phyloP scores from a whole-genome alignment of 1,284 basidiomycete species.

The Leccinum griseonigrum region DNA sequence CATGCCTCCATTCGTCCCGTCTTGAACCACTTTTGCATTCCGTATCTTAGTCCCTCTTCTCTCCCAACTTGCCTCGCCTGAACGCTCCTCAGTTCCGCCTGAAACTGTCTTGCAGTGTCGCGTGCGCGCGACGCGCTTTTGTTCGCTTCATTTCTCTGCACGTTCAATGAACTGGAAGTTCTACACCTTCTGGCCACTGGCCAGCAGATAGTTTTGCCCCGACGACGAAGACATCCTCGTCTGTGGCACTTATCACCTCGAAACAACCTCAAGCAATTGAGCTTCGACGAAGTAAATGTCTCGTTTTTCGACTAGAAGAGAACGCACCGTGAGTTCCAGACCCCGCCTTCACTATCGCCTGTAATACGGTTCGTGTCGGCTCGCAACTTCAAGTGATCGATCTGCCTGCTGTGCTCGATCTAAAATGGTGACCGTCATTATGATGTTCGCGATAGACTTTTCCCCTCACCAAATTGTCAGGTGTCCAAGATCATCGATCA shows the following conservation, averaged over 20 bases:
- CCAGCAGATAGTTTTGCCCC: conserved; percentile 94
- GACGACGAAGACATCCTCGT: conserved; percentile 64
- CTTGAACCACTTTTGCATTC: conserved; percentile 37
- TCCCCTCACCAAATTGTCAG: conserved; percentile 33
- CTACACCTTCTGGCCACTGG: conserved; percentile 59
- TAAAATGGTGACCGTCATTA: conserved; percentile 73
- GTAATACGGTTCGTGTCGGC: conserved; percentile 38
- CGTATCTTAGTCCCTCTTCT: conserved; percentile 22
- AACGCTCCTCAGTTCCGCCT: conserved; percentile 46
- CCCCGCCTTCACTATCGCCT: not conserved
- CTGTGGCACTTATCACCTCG: conserved; percentile 87
- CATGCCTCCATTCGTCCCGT: conserved; percentile 44
- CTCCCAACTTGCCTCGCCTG: conserved; percentile 47
- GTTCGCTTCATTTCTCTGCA: not conserved
- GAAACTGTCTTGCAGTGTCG: conserved; percentile 45
- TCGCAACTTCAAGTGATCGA: conserved; percentile 66
- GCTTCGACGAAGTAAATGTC: conserved; percentile 55
- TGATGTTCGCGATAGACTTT: not conserved
- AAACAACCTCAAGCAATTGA: conserved; percentile 28
- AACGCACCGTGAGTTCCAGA: conserved; percentile 11
- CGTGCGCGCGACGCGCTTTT: conserved; percentile 35
- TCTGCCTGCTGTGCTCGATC: conserved; percentile 83
- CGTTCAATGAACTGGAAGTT: conserved; percentile 30
- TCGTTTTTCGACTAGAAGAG: conserved; percentile 47
- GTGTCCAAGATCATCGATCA: conserved; percentile 47